Base-by-base conservation (phyloP, 208 protist genomes). In the Endotrypanum monterogeii region DNA sequence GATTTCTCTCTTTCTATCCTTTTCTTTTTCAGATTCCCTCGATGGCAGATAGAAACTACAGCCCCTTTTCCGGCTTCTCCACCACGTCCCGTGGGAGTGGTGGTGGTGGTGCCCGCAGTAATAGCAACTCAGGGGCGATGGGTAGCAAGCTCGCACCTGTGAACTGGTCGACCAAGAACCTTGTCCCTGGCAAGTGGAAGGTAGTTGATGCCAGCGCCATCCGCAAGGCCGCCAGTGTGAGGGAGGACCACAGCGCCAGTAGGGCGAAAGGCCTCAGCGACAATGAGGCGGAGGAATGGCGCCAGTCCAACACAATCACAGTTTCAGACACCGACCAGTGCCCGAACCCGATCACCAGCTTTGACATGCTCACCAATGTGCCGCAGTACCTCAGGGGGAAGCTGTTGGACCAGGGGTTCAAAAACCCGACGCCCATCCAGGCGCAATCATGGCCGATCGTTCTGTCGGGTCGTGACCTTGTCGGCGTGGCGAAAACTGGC, bases 401-500 rank as follows among this genome's bases (percentile, higher is more conserved):
- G 68, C 91, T 98, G 44, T 63, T 76, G 32, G 81, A 82, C 14
- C 87, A 94, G 78, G 89, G 90, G 48, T 98, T 98, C 81, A 68
- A 78, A 52, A 77, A 79, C 1, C 93, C 95, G 6, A 96, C 95
- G 2, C 67, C 93, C 6, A 91, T 99, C 44, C 96, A 99, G 84
- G 80, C 84, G 14, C 85, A 96, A 73, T 74, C 89, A 8, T 95
- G 94, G 84, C 94, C 97, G 16, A 84, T 94, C 65, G 82, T 98
- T 9, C 76, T 99, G 14, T 73, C 74, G 28, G 91, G 93, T 25
- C 84, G 84, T 57, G 96, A 99, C 76, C 68, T 98, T 12, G 88
- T 99, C 32, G 95, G 89, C 32, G 85, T 98, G 6, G 94, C 98
- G 28, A 94, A 98, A 78, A 99, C 98, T 20, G 98, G 97, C 18